Evolutionary conservation across 495 filamentous ascomycete species (phyloP), one percentile per base, ranked within the genome.

Genomic region (Aspergillus bridgeri): DNA sequence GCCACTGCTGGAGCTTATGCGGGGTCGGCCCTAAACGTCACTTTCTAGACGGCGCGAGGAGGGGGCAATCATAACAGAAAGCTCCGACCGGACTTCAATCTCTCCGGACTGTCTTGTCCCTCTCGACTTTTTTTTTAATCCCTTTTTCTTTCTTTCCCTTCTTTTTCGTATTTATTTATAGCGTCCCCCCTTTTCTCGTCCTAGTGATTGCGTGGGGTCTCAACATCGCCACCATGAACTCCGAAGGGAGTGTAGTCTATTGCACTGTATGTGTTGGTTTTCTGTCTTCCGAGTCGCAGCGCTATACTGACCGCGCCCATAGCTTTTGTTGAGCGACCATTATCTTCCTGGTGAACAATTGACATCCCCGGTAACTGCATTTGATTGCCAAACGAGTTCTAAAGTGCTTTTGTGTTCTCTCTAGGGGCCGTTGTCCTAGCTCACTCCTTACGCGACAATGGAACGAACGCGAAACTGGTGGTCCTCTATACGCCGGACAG

Each of bases 401-500:
- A 60, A 57, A 42, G 15, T 53, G 56, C 65, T 56, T 55, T 62
- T 60, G 62, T 61, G 50, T 59, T 67, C 63, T 43, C 54, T 51
- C 27, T 71, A 93, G 92, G 94, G 70, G 92, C 93, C 56, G 84
- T 92, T 57, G 92, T 99, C 29, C 83, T 99, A 58, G 93, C 91
- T 54, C 91, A 97, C 77, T 97, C 94, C 38, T 77, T 99, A 51
- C 89, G 90, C 73, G 95, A 98, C 87, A 88, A 85, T 65, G 89
- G 90, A 52, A 90, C 94, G 24, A 86, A 75, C 54, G 94, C 90
- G 76, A 92, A 88, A 75, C 80, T 99, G 60, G 90, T 89, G 49
- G 86, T 88, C 64, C 79, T 98, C 51, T 85, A 91, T 65, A 96
- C 91, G 13, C 79, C 87, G 24, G 90, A 93, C 60, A 85, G 74